These are phyloP conservation scores for Neurospora sp. DNA, from an alignment of 495 filamentous ascomycete species.

Conservation along the genomic window DNA sequence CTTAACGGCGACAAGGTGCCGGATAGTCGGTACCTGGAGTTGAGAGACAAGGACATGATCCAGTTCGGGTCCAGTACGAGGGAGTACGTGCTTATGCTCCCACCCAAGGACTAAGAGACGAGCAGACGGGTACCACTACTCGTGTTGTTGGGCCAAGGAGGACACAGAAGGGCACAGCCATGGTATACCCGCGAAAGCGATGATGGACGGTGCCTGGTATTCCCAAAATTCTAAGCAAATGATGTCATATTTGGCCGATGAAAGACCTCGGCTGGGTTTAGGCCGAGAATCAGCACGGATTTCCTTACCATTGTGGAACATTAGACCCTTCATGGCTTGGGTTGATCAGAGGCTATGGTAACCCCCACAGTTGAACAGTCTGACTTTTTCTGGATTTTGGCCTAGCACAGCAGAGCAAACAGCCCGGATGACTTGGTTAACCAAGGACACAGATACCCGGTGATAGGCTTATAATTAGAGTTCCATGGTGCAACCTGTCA, in stretches of 20 bases:
- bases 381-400: neutral
- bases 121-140: neutral
- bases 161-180: neutral
- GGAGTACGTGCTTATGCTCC: slow-evolving; percentile 77
- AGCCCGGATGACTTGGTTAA: neutral
- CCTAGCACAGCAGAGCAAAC: neutral
- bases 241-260: neutral
- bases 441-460: neutral
- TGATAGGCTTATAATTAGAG: neutral
- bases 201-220: neutral
- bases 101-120: slow-evolving; percentile 30
- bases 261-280: neutral
- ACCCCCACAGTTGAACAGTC: neutral
- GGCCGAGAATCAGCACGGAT: neutral
- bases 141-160: neutral
- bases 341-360: neutral
- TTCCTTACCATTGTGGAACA: neutral
- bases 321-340: neutral
- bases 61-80: slow-evolving; percentile 78
- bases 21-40: slow-evolving; percentile 69
- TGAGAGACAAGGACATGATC: slow-evolving; percentile 80
- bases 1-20: slow-evolving; percentile 70
- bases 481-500: neutral
- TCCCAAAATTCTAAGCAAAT: neutral
- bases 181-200: neutral